Evolutionary conservation across 352 stramenopile species (phyloP).

Genomic region (Pythium chondricola): DNA sequence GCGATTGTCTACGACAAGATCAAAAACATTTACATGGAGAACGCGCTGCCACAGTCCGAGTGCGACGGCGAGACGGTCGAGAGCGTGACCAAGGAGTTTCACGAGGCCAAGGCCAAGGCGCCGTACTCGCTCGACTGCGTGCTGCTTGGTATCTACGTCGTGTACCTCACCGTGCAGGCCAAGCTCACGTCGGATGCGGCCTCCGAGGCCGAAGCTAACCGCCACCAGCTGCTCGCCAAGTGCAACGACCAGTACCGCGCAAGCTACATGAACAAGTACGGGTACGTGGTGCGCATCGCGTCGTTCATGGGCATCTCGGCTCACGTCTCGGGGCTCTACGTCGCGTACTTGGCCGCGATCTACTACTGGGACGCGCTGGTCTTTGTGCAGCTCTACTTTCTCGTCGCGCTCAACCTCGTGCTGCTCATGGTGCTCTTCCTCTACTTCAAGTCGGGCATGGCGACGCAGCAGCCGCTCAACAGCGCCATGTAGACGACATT

Average conservation of each 20-base stretch:
- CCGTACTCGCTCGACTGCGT: conserved; percentile 57
- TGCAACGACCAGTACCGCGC: conserved; percentile 59
- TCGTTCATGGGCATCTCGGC: conserved; percentile 82
- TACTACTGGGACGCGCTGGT: conserved; percentile 70
- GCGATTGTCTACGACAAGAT: conserved; percentile 83
- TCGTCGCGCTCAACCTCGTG: conserved; percentile 58
- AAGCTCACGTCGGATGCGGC: conserved; percentile 61
- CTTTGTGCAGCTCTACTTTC: conserved; percentile 76
- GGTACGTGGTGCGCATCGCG: conserved; percentile 52
- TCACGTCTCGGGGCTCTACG: conserved; percentile 64
- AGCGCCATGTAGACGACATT: conserved; percentile 12
- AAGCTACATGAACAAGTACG: conserved; percentile 52
- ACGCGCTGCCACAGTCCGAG: conserved; percentile 68
- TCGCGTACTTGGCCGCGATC: conserved; percentile 61
- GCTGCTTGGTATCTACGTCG: conserved; percentile 69
- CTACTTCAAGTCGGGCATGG: conserved; percentile 67
- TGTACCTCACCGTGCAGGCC: conserved; percentile 64
- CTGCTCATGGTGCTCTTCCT: conserved; percentile 41
- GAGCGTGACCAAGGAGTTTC: conserved; percentile 67
- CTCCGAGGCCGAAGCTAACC: conserved; percentile 48
- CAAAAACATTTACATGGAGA: conserved; percentile 87
- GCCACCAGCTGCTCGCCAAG: conserved; percentile 48
- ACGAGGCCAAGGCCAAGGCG: conserved; percentile 53
- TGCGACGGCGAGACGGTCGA: conserved; percentile 77
- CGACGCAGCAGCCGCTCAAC: conserved; percentile 19